Evolutionary conservation across 495 filamentous ascomycete genomes (phyloP).

Genomic region (Daldinia decipiens): DNA sequence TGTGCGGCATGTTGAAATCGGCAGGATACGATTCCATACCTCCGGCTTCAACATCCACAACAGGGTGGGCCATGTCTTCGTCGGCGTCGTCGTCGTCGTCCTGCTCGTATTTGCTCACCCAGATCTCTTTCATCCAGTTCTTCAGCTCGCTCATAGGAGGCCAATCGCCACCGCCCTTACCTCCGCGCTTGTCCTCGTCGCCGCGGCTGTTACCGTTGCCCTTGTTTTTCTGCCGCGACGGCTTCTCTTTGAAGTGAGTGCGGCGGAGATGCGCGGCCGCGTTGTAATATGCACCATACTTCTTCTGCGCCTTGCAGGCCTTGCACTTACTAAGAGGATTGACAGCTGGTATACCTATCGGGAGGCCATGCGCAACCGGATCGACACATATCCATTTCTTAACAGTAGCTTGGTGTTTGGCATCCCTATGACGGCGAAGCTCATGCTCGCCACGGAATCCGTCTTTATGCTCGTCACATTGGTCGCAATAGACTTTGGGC

Average conservation of each 20-base stretch:
- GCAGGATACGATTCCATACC: slow-evolving; percentile 30
- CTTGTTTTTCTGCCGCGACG: slow-evolving; percentile 54
- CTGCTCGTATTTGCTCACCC: slow-evolving; percentile 51
- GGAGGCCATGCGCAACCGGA: slow-evolving; percentile 49
- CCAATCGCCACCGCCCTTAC: slow-evolving; percentile 84
- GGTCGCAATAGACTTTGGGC: slow-evolving; percentile 76
- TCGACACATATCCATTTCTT: slow-evolving; percentile 81
- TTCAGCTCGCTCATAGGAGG: slow-evolving; percentile 84
- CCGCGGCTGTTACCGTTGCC: slow-evolving; percentile 48
- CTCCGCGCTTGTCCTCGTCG: slow-evolving; percentile 71
- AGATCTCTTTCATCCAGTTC: slow-evolving; percentile 81
- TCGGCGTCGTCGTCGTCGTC: slow-evolving; percentile 49
- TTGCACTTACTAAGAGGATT: slow-evolving; percentile 86
- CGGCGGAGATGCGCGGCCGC: slow-evolving; percentile 91
- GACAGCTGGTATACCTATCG: slow-evolving; percentile 58
- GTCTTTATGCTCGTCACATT: slow-evolving; percentile 80
- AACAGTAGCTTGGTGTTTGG: slow-evolving; percentile 76
- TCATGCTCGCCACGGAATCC: slow-evolving; percentile 97
- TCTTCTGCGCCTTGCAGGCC: slow-evolving; percentile 78
- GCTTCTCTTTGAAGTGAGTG: slow-evolving; percentile 77
- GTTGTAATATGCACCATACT: slow-evolving; percentile 94
- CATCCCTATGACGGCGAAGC: slow-evolving; percentile 84
- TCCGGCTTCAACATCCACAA: slow-evolving; percentile 21
- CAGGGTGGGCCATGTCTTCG: slow-evolving; percentile 46
- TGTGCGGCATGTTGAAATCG: slow-evolving; percentile 43